Percentiles rank a stretch among this genome's conserved stretches.
Evolutionary conservation across 208 protist species (phyloP).

Genomic region (Wallacemonas sp.): DNA sequence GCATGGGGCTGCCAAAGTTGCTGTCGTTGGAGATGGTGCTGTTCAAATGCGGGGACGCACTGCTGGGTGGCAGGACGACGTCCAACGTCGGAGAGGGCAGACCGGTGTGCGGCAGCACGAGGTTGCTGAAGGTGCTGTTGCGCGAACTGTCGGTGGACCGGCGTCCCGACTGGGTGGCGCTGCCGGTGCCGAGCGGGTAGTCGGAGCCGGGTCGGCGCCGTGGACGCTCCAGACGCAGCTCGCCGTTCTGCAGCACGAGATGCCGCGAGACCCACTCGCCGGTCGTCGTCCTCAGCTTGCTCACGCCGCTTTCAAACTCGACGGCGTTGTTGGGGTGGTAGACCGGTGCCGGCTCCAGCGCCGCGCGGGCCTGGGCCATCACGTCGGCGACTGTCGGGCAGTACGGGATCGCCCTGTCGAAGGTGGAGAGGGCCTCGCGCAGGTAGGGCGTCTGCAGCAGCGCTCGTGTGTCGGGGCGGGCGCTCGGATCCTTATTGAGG

Average conservation of each 20-base stretch:
- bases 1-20: not conserved
- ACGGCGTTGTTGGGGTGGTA: conserved; percentile 19
- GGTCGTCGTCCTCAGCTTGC: conserved; percentile 18
- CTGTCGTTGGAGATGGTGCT: not conserved
- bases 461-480: conserved; percentile 30
- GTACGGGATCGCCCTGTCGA: conserved; percentile 29
- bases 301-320: conserved; percentile 19
- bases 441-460: conserved; percentile 37
- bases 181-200: not conserved
- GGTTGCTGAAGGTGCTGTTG: conserved; percentile 14
- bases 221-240: conserved; percentile 12
- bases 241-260: conserved; percentile 18
- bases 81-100: not conserved
- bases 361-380: conserved; percentile 19
- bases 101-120: conserved; percentile 1
- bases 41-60: not conserved
- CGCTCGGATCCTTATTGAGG: conserved; percentile 34
- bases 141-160: not conserved
- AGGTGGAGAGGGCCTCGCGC: conserved; percentile 16
- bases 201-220: not conserved
- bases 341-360: conserved; percentile 19
- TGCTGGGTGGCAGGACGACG: not conserved
- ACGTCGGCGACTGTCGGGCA: conserved; percentile 25
- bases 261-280: conserved; percentile 14
- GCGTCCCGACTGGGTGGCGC: not conserved